phyloP scores from a whole-genome alignment of 2,329 filamentous ascomycete genomes.

The Uncinocarpus reesii region DNA sequence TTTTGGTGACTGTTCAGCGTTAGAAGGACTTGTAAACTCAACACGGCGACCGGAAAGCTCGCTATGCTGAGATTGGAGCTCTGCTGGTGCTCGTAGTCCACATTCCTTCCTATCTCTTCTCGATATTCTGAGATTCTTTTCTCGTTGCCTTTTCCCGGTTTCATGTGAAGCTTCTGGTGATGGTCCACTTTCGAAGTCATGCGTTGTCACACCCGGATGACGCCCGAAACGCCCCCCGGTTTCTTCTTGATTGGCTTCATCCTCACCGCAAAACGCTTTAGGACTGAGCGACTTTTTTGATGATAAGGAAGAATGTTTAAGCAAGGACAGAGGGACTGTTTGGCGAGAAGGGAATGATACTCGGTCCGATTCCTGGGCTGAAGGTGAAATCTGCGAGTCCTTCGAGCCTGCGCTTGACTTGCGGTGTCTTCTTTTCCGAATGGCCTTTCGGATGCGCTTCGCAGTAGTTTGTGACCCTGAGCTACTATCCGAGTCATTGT shows the following conservation, averaged over 20 bases:
- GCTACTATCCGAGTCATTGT: conserved; percentile 55
- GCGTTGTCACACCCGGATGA: conserved; percentile 24
- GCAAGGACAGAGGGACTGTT: conserved; percentile 33
- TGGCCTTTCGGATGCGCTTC: conserved; percentile 63
- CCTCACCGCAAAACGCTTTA: conserved; percentile 34
- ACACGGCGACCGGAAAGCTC: not conserved
- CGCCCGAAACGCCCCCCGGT: conserved; percentile 21
- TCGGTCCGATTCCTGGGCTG: not conserved
- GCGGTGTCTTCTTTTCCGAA: conserved; percentile 59
- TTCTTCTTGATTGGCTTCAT: conserved; percentile 46
- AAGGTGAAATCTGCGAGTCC: conserved; percentile 40
- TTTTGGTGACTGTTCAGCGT: not conserved
- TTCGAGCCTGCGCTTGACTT: conserved; percentile 67
- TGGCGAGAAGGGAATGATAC: conserved; percentile 32
- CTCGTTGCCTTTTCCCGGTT: not conserved
- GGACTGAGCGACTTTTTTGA: not conserved
- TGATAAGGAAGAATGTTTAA: conserved; percentile 31
- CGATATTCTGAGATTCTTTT: not conserved
- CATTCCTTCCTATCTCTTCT: not conserved
- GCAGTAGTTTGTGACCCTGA: conserved; percentile 56
- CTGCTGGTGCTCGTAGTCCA: no score
- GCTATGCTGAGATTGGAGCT: not conserved
- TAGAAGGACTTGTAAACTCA: not conserved
- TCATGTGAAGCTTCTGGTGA: conserved; percentile 41
- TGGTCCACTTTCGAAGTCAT: conserved; percentile 39